These are phyloP conservation scores for Ustilago bromivora DNA, from an alignment of 1,284 basidiomycete genomes.

Conservation along the genomic window DNA sequence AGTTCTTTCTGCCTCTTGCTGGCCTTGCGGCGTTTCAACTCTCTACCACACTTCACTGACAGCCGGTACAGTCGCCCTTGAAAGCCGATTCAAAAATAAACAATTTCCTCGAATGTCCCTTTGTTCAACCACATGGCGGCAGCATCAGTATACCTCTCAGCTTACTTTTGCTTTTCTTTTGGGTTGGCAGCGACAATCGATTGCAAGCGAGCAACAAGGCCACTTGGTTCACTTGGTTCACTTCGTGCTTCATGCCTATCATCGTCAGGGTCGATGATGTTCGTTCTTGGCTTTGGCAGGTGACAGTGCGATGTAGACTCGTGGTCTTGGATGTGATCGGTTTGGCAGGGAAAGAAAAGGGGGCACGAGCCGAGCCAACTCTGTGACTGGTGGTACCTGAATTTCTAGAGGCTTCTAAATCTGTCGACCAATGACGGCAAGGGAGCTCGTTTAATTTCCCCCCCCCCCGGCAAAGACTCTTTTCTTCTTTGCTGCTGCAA, in stretches of 20 bases:
- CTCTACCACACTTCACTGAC: neutral
- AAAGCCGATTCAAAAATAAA: neutral
- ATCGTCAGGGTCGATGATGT: neutral
- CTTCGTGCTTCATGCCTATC: neutral
- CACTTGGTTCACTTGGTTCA: neutral
- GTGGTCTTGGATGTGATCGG: neutral
- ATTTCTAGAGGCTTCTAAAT: conserved; percentile 19
- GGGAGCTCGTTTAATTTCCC: conserved; percentile 9
- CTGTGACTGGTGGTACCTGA: neutral
- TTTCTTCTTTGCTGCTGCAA: neutral
- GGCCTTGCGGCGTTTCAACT: neutral
- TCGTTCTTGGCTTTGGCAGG: neutral
- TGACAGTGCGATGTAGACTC: neutral
- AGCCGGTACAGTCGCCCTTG: neutral
- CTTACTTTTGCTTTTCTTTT: neutral
- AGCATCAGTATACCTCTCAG: too few relatives aligned
- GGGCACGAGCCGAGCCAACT: neutral
- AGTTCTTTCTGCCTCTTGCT: neutral
- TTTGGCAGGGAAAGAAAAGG: neutral
- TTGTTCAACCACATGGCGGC: neutral
- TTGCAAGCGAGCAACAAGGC: neutral
- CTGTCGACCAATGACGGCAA: conserved; percentile 29
- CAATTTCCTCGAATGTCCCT: neutral
- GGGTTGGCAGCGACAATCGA: neutral
- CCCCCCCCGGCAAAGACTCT: conserved; percentile 12